A percentile compares a stretch with the other conserved stretches of the same genome.
Conservation (phyloP, 2,329 filamentous ascomycete species). For the Fusarium xyrophilum region DNA sequence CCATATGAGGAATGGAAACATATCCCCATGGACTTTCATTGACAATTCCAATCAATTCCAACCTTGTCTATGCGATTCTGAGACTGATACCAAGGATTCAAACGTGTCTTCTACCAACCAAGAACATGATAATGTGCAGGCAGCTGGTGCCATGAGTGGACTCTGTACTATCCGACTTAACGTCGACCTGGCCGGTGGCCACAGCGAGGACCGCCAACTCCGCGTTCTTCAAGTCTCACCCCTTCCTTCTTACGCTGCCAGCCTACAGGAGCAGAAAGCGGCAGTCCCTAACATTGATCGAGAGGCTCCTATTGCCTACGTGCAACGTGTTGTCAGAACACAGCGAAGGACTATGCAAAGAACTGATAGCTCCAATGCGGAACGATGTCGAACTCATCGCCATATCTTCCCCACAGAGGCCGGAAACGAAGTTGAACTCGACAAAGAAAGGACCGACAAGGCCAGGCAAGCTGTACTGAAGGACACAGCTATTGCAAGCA, state of each 20-base stretch:
- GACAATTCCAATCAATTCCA: neutral
- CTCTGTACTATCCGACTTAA: constrained; percentile 21
- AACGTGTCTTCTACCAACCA: neutral
- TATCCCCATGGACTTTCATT: constrained; percentile 7
- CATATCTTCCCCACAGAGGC: neutral
- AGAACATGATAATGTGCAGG: neutral
- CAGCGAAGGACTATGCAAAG: constrained; percentile 3
- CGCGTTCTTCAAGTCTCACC: constrained; percentile 31
- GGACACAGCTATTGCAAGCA: constrained; percentile 26
- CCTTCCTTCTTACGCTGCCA: neutral
- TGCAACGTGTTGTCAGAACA: constrained; percentile 17
- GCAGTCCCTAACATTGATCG: neutral
- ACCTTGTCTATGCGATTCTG: constrained; percentile 8
- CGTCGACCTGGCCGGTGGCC: neutral
- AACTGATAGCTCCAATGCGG: neutral
- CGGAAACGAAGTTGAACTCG: neutral
- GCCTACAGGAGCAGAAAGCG: neutral
- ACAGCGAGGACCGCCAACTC: constrained; percentile 7
- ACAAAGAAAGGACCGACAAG: neutral
- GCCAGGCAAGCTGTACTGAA: constrained; percentile 27
- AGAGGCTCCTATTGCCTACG: constrained; percentile 10
- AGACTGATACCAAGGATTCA: neutral
- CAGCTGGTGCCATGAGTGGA: neutral
- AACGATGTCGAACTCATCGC: constrained; percentile 3
- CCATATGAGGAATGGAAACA: neutral